Conservation (phyloP, 768 basidiomycete species). For the Leccinum disarticulatum region DNA sequence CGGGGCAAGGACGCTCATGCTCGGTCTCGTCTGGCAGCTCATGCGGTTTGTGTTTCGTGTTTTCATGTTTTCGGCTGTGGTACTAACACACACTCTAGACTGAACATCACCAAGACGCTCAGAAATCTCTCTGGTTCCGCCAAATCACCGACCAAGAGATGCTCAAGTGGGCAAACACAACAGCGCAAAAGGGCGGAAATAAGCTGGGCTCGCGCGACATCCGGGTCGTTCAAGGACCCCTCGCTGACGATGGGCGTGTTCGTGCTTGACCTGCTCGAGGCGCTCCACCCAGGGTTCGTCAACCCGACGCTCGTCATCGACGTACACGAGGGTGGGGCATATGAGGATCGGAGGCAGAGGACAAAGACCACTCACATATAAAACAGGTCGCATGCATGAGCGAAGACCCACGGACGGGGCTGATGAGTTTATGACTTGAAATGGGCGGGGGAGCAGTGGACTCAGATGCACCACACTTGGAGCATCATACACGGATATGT, state of each 20-base stretch:
- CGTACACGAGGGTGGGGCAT: slow-evolving; percentile 60
- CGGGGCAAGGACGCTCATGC: slow-evolving; percentile 85
- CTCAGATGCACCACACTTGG: too few species aligned
- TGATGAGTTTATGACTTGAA: too few species aligned
- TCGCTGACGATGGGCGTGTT: slow-evolving; percentile 85
- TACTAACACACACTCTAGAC: too few species aligned
- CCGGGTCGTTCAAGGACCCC: slow-evolving; percentile 95
- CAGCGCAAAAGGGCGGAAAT: slow-evolving; percentile 58
- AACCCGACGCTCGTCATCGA: slow-evolving; percentile 77
- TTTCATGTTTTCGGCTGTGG: not conserved
- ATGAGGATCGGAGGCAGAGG: slow-evolving; percentile 85
- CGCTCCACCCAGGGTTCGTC: slow-evolving; percentile 90
- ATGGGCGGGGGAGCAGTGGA: too few species aligned
- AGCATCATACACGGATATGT: too few species aligned
- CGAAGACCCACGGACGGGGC: too few species aligned
- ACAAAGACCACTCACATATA: too few species aligned
- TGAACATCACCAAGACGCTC: too few species aligned
- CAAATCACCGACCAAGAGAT: too few species aligned
- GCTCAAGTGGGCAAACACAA: slow-evolving; percentile 40
- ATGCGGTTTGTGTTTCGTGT: slow-evolving; percentile 63
- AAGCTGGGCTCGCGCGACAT: slow-evolving; percentile 62
- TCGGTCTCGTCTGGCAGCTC: slow-evolving; percentile 96
- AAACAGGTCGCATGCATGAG: too few species aligned
- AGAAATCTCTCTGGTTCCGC: too few species aligned
- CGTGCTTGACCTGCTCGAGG: slow-evolving; percentile 91